Conservation (phyloP, 1,139 yeast species). For the Saccharomycopsis hybrid region DNA sequence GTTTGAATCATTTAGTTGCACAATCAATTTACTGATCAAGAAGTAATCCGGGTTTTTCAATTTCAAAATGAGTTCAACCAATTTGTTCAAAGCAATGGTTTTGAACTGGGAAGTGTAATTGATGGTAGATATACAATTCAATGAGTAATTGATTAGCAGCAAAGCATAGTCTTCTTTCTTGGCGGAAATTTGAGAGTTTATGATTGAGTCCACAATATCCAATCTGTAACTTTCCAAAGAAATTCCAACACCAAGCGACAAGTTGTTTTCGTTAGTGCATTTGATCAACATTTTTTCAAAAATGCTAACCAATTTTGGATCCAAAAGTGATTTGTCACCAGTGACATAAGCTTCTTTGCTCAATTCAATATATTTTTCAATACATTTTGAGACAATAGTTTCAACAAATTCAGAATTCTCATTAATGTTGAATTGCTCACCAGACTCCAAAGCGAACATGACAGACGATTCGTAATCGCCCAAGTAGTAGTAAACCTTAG, state of each 20-base stretch:
- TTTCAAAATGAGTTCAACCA: constrained; percentile 54
- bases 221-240: constrained; percentile 83
- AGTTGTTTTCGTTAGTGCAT: constrained; percentile 67
- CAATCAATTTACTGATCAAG: constrained; percentile 77
- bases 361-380: constrained; percentile 67
- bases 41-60: constrained; percentile 70
- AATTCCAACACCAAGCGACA: constrained; percentile 81
- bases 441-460: constrained; percentile 81
- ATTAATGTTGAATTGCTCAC: constrained; percentile 64
- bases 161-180: constrained; percentile 46
- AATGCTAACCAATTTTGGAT: constrained; percentile 56
- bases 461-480: constrained; percentile 94
- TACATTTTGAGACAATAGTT: constrained; percentile 89
- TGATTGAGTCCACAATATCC: constrained; percentile 67
- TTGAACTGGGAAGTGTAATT: constrained; percentile 58
- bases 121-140: constrained; percentile 67
- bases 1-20: constrained; percentile 72
- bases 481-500: constrained; percentile 90
- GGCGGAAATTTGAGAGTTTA: constrained; percentile 38
- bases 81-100: constrained; percentile 50
- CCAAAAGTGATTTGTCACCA: constrained; percentile 35
- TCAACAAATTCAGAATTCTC: constrained; percentile 83
- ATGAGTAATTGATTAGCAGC: constrained; percentile 62
- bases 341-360: constrained; percentile 52
- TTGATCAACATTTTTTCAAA: constrained; percentile 84